Evolutionary conservation across 345 rosid genomes (phyloP).

Genomic region (Crucihimalaya himalaica): DNA sequence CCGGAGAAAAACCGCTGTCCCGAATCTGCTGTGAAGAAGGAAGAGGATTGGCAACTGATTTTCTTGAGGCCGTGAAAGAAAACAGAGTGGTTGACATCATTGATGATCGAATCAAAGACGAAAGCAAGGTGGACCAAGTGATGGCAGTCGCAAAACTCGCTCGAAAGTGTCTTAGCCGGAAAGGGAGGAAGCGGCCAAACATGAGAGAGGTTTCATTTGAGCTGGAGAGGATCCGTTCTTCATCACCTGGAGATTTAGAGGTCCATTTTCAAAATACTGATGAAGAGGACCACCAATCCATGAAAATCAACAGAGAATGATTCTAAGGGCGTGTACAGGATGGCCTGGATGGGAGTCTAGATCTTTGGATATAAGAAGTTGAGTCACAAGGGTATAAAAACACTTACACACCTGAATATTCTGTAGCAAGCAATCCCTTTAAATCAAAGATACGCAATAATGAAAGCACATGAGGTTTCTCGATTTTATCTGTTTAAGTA

Average conservation of each 20-base stretch:
- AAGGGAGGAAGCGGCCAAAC: constrained; percentile 44
- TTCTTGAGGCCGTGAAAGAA: constrained; percentile 31
- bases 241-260: constrained; percentile 2
- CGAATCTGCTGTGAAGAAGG: constrained; percentile 15
- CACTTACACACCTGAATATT: background rate
- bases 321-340: background rate
- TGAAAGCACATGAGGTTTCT: background rate
- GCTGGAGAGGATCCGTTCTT: constrained; percentile 31
- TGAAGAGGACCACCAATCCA: background rate
- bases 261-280: background rate
- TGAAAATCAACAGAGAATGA: background rate
- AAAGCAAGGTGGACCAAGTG: constrained; percentile 6
- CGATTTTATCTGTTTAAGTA: too few relatives aligned
- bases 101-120: constrained; percentile 8
- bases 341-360: background rate
- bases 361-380: background rate
- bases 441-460: background rate
- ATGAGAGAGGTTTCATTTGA: constrained; percentile 44
- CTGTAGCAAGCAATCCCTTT: background rate
- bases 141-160: constrained; percentile 39
- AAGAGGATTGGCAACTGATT: constrained; percentile 34
- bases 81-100: constrained; percentile 33
- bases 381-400: background rate
- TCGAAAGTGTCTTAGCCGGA: constrained; percentile 33
- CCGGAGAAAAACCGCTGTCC: constrained; percentile 42